These are phyloP conservation scores for Aspergillus sclerotiicarbonarius DNA, from an alignment of 495 filamentous ascomycete species.

Conservation along the genomic window DNA sequence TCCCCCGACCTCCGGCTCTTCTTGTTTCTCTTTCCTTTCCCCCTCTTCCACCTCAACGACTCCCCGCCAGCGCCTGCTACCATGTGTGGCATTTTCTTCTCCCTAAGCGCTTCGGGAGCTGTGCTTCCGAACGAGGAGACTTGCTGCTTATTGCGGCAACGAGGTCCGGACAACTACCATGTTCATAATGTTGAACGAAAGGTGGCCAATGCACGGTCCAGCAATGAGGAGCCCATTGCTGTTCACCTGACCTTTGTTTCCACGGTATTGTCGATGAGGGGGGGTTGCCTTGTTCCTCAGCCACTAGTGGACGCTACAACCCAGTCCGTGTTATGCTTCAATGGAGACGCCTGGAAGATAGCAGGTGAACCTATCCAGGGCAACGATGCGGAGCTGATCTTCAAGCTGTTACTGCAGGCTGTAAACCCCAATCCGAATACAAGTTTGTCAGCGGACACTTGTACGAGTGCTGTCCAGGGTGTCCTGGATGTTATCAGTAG, in stretches of 20 bases:
- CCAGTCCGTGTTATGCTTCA: slow-evolving; percentile 89
- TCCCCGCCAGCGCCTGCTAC: slow-evolving; percentile 9
- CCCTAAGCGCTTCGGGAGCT: slow-evolving; percentile 37
- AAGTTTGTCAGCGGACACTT: slow-evolving; percentile 18
- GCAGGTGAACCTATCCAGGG: slow-evolving; percentile 49
- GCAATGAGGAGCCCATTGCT: slow-evolving; percentile 1
- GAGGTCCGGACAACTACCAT: slow-evolving; percentile 57
- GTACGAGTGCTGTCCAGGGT: slow-evolving; percentile 25
- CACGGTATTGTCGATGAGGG: slow-evolving; percentile 83
- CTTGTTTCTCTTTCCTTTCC: not conserved
- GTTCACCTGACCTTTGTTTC: slow-evolving; percentile 64
- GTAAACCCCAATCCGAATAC: slow-evolving; percentile 17
- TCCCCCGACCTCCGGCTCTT: slow-evolving; percentile 20
- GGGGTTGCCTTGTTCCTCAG: slow-evolving; percentile 66
- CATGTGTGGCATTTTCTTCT: slow-evolving; percentile 70
- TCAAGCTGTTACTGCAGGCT: slow-evolving; percentile 58
- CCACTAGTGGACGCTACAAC: slow-evolving; percentile 61
- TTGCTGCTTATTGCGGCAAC: slow-evolving; percentile 40
- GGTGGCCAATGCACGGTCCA: slow-evolving; percentile 9
- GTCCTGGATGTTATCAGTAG: slow-evolving; percentile 55
- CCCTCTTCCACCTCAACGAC: not conserved
- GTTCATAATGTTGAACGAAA: slow-evolving; percentile 17
- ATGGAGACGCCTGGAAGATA: slow-evolving; percentile 94
- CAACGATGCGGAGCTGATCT: slow-evolving; percentile 77
- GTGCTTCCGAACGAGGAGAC: slow-evolving; percentile 41